Evolutionary conservation across 148 eudicot species (phyloP), one percentile per base, ranked within the genome.

Genomic region (Rhododendron henanense): DNA sequence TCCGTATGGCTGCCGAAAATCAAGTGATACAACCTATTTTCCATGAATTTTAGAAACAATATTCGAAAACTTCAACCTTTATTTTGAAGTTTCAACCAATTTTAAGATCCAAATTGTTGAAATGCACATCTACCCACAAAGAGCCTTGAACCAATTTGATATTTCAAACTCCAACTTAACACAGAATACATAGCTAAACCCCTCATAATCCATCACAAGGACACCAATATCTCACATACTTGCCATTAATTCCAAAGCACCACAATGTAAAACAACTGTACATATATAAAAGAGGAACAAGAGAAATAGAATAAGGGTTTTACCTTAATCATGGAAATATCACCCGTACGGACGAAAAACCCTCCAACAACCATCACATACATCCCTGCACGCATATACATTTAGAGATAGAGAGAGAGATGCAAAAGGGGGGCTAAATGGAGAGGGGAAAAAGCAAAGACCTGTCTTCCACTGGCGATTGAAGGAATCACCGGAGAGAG

Each of bases 301-400:
- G 14, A 18, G 25, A 78, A 37, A n/a, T 25, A 55, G 18, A 53
- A 63, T 28, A 55, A 19, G 83, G 69, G 35, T 19, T 69, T 33
- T 86, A 94, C 99, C 96, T 92, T 92, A 83, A 95, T 88, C 55
- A 88, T 1, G 1, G 97, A 94, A 10, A 81, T 63, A 41, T 90
- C 85, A 84, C 41, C 92, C 0, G 65, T 51, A n/a, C 90, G 90
- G 23, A 85, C 79, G 28, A 35, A n/a, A 83, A 86, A 93, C 25
- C 63, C 86, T 82, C 99, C 99, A 73, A 95, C 93, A 73, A 93
- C 96, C 99, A 97, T 97, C 79, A 97, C 91, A 85, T 97, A 97
- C 93, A 90, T 91, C 53, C 99, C 99, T 96, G 82, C 15, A 86
- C 28, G 87, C 33, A 76, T 23, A 79, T 48, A 75, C 15, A 53